phyloP scores from a whole-genome alignment of 2,329 filamentous ascomycete species.

The Aspergillus quadricinctus region DNA sequence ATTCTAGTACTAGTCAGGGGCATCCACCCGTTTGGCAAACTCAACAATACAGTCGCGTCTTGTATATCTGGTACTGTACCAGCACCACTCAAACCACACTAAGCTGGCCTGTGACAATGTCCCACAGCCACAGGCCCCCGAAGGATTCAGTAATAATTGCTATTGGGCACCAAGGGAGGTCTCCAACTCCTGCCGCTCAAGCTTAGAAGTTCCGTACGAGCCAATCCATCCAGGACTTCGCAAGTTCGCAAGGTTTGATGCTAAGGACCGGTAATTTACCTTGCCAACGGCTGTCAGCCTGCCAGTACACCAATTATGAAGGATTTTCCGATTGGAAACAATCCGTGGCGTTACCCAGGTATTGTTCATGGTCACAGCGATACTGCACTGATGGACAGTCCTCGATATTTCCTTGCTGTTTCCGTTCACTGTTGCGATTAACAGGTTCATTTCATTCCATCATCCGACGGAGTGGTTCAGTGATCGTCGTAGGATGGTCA shows the following conservation, averaged over 20 bases:
- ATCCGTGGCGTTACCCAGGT: background rate
- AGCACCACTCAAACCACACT: background rate
- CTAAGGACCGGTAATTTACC: background rate
- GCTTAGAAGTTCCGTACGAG: background rate
- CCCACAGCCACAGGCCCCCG: background rate
- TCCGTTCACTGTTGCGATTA: background rate
- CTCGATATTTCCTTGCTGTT: background rate
- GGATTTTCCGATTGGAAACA: background rate
- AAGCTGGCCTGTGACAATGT: background rate
- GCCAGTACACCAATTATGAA: background rate
- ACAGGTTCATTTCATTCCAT: background rate
- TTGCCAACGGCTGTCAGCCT: background rate
- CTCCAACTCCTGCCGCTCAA: background rate
- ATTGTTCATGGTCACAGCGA: background rate
- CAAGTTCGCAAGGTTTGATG: background rate
- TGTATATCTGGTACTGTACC: background rate
- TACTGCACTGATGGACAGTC: background rate
- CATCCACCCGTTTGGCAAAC: slow-evolving; percentile 1
- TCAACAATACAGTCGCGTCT: background rate
- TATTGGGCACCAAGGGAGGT: background rate
- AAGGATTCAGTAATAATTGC: background rate
- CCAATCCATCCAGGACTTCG: background rate
- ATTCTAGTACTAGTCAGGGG: slow-evolving; percentile 12
- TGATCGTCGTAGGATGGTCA: background rate
- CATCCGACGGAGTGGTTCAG: background rate